Conservation (phyloP, 2,329 filamentous ascomycete species). For the Microsporum canis region DNA sequence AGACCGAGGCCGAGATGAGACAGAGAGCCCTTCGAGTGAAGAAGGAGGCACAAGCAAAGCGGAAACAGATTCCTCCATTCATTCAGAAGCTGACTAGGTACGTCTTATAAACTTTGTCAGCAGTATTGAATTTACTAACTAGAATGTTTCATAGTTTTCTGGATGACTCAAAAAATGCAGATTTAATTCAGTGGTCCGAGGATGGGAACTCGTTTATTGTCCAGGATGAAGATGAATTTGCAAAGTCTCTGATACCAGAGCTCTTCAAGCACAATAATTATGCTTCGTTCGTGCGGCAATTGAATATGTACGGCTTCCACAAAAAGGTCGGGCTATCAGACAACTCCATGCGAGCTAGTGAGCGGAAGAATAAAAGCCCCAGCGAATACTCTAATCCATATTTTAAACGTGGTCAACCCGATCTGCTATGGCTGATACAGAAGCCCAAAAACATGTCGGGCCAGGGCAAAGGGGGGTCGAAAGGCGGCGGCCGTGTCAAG, state of each 20-base stretch:
- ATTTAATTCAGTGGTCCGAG: slow-evolving; percentile 93
- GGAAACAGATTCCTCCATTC: slow-evolving; percentile 94
- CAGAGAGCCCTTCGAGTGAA: slow-evolving; percentile 70
- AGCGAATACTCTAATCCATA: slow-evolving; percentile 98
- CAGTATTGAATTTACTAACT: slow-evolving; percentile 1
- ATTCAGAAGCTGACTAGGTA: slow-evolving; percentile 97
- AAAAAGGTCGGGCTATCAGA: slow-evolving; percentile 79
- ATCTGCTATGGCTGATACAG: slow-evolving; percentile 89
- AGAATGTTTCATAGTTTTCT: slow-evolving; percentile 56
- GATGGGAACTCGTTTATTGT: slow-evolving; percentile 95
- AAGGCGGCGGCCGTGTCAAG: slow-evolving; percentile 32
- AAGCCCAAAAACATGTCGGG: slow-evolving; percentile 68
- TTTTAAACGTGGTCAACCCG: slow-evolving; percentile 85
- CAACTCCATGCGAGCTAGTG: slow-evolving; percentile 94
- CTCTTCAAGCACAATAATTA: slow-evolving; percentile 73
- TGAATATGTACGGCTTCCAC: slow-evolving; percentile 56
- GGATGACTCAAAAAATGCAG: slow-evolving; percentile 83
- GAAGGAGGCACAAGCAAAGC: slow-evolving; percentile 74
- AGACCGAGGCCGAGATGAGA: slow-evolving; percentile 69
- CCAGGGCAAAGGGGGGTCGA: slow-evolving; percentile 43
- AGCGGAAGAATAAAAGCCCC: slow-evolving; percentile 92
- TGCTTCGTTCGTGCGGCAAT: slow-evolving; percentile 62
- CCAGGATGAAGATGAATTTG: slow-evolving; percentile 84
- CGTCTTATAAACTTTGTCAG: slow-evolving; percentile 21
- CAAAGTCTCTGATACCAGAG: slow-evolving; percentile 60